Evolutionary conservation across 2,329 filamentous ascomycete genomes (phyloP).

Genomic region (Calonectria multiphialidica): DNA sequence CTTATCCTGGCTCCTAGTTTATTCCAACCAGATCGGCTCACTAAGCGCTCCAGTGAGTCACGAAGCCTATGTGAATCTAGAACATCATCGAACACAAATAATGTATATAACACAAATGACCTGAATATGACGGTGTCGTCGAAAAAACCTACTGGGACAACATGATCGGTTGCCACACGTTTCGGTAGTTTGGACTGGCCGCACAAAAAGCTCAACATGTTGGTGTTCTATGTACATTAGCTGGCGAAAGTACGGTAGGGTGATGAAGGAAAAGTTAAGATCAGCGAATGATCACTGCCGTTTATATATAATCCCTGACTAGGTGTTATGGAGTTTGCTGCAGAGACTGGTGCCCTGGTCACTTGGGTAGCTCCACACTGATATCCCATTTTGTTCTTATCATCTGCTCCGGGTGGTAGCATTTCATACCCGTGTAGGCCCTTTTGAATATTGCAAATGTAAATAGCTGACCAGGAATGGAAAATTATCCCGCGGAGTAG

Average conservation of each 20-base stretch:
- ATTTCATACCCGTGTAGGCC: no score
- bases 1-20: constrained; percentile 18
- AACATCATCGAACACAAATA: constrained; percentile 45
- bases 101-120: constrained; percentile 37
- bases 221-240: no score
- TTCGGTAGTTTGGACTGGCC: neutral
- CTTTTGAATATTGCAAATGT: no score
- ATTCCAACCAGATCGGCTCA: constrained; percentile 4
- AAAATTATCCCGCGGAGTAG: no score
- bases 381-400: neutral
- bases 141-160: constrained; percentile 41
- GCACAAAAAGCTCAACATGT: neutral
- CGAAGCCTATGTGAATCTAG: constrained; percentile 5
- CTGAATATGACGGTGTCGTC: constrained; percentile 41
- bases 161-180: constrained; percentile 23
- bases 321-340: no score
- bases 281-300: no score
- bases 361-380: neutral
- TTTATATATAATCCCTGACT: neutral
- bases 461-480: neutral
- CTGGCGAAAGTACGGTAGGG: no score
- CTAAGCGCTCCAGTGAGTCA: neutral
- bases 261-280: neutral
- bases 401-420: neutral
- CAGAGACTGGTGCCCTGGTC: neutral